Base-by-base conservation (phyloP, 208 protist species). In the Blechomonas ayalai region DNA sequence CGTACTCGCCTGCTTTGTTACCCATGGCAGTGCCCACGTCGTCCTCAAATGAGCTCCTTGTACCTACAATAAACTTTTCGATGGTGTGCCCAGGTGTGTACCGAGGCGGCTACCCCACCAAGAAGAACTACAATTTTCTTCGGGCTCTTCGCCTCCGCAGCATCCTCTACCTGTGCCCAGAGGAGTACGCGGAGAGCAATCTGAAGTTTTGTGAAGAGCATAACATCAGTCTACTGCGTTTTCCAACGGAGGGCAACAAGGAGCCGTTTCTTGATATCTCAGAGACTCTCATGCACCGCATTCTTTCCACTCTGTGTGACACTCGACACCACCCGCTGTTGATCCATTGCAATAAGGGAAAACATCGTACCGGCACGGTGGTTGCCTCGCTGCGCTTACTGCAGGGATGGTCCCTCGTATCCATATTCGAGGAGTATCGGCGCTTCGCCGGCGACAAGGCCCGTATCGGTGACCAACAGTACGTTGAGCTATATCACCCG, bases 281-380 rank as follows among this genome's bases (percentile, higher is more conserved):
- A 0, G 88, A 96, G 49, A 55, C 82, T 8, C 69, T 95, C 7
- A 90, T 96, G 67, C 76, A 92, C 55, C 82, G 74, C 40, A 91
- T 92, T 22, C 64, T 96, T 2, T 55, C 50, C 9, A 52, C 78
- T 22, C 53, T 96, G 37, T 59, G 73, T 22, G 96, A 99, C 54
- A 77, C 75, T 0, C 80, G 94, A 48, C 95, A 97, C 59, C 90
- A 97, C 42, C 97, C 97, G 4, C 51, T 98, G 34, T 66, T 98
- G 9, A 98, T 99, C 40, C 96, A 98, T 66, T 99, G 97, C 67
- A 98, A 98, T 55, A 98, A 98, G 59, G 90, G 90, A 7, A 96
- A 97, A 65, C 96, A 98, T 52, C 67, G 96, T 37, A 98, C 96
- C 12, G 96, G 96, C 23, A 95, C 91, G 15, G 69, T 98, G 0